Evolutionary conservation across 345 rosid species (phyloP), one percentile per base, ranked within the genome.

Genomic region (Sisymbrium altissimum): DNA sequence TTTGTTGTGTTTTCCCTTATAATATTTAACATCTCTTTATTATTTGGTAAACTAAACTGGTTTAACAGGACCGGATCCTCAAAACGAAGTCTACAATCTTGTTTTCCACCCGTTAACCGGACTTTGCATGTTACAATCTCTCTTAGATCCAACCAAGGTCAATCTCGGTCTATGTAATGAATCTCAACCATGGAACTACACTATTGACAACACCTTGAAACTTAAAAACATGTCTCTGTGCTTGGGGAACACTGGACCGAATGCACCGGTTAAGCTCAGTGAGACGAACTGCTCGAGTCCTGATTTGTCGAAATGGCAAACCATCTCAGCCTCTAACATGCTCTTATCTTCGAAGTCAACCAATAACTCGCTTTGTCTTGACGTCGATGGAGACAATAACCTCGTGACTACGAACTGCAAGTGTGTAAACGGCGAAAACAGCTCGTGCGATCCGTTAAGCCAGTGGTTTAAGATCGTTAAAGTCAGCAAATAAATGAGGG

Each of bases 71-170:
- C 94, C 98, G 18, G 92, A 87, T 1, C 77, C 9, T 75, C 85
- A 10, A 70, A 46, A 49, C 36, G 64, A 45, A 17, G 57, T 21
- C 6, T 89, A 92, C 75, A 82, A 82, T 79, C 80, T 89, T 71
- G 84, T 92, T 49, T 92, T 83, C 75, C 97, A 83, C 76, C 96
- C 95, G 6, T 39, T 71, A 62, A 88, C 98, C 0, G 98, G 97
- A 12, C 89, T 90, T 2, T 93, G 97, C 50, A 66, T 93, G 45
- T 65, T 36, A 15, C 78, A 87, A 62, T 77, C 83, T 17, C 2
- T 62, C 38, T 1, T 55, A 4, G 87, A 82, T 5, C 87, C 84
- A 12, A 64, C 25, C 33, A 43, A 38, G 23, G 56, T 89, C 68
- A 70, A 30, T n/a, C 76, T 92, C 68, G 94, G 94, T n/a, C 77